Evolutionary conservation across 2,329 filamentous ascomycete genomes (phyloP).

Genomic region (Apiospora rasikravindrae): DNA sequence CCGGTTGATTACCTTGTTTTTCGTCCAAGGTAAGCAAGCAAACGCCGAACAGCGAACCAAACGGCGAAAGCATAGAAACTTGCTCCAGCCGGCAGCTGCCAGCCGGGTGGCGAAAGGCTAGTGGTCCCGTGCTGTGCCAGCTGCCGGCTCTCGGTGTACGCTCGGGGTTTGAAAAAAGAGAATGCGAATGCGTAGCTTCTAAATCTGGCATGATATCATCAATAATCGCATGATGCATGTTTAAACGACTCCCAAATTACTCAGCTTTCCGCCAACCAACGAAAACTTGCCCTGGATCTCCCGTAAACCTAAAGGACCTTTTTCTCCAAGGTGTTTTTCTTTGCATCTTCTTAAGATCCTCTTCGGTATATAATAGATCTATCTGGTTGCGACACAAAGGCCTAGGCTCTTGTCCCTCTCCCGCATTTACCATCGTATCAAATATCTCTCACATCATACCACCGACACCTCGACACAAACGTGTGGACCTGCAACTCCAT

Average conservation of each 20-base stretch:
- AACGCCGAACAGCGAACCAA: background rate
- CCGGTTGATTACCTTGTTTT: background rate
- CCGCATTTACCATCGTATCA: background rate
- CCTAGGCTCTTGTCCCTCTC: background rate
- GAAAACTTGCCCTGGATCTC: background rate
- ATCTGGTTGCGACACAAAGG: background rate
- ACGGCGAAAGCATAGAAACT: background rate
- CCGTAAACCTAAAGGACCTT: background rate
- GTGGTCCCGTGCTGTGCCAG: background rate
- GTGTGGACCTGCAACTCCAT: conserved; percentile 1
- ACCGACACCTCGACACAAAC: background rate
- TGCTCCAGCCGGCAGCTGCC: background rate
- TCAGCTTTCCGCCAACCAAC: background rate
- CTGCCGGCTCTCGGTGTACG: background rate
- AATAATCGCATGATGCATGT: background rate
- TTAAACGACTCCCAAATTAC: background rate
- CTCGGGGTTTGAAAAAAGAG: conserved; percentile 1
- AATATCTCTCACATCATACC: conserved; percentile 13
- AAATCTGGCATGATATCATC: background rate
- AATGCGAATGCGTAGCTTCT: background rate
- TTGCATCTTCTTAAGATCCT: background rate
- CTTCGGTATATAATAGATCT: conserved; percentile 1
- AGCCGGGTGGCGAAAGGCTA: background rate
- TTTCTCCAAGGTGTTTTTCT: background rate
- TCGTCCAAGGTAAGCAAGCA: background rate